These are phyloP conservation scores for Cinchona pubescens DNA, from an alignment of 257 asterid genomes.

Conservation along the genomic window DNA sequence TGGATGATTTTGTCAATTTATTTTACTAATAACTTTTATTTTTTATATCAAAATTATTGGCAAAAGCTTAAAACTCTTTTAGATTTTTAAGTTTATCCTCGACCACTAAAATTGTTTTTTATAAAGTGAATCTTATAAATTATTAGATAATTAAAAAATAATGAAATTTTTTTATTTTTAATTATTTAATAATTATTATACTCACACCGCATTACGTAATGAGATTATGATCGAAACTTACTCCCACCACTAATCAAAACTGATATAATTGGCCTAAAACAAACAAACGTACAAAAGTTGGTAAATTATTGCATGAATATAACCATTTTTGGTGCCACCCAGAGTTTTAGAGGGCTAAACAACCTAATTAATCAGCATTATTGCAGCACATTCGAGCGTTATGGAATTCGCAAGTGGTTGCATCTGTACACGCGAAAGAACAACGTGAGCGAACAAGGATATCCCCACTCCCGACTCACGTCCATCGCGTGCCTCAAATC, in stretches of 20 bases:
- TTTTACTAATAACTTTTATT: not conserved
- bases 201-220: too few species aligned
- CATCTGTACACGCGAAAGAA: conserved; percentile 1
- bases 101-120: too few species aligned
- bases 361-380: not conserved
- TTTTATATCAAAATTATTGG: too few species aligned
- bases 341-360: not conserved
- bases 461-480: not conserved
- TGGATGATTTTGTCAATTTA: not conserved
- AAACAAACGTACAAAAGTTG: too few species aligned
- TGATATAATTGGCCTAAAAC: too few species aligned
- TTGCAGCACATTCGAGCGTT: not conserved
- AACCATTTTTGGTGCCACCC: not conserved
- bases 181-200: too few species aligned
- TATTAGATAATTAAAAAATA: too few species aligned
- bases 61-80: not conserved
- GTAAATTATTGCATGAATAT: not conserved
- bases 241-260: not conserved
- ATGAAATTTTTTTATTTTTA: too few species aligned
- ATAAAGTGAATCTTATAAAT: too few species aligned
- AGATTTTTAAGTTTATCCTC: not conserved
- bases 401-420: not conserved
- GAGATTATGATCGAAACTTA: too few species aligned
- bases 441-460: not conserved
- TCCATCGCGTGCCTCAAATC: not conserved